Evolutionary conservation across 768 basidiomycete species (phyloP).

Genomic region (Austroboletus eburneus): DNA sequence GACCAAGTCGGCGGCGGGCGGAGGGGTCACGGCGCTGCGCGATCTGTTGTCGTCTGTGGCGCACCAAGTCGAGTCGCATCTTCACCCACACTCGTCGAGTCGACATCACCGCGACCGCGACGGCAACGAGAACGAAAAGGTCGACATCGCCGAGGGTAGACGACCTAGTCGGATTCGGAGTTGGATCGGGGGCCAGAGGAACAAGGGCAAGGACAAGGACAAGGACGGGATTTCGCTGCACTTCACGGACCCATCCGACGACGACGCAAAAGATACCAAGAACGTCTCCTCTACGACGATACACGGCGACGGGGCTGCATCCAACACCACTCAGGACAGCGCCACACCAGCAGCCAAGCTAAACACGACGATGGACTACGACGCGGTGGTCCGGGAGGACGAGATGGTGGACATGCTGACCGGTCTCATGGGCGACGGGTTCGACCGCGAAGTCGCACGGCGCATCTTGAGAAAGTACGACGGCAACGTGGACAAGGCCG

Average conservation of each 20-base stretch:
- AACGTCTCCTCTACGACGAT: not conserved
- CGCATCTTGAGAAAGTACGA: constrained; percentile 58
- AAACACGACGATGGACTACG: constrained; percentile 15
- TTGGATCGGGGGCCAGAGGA: constrained; percentile 10
- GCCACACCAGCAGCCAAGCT: not conserved
- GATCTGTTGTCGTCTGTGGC: constrained; percentile 21
- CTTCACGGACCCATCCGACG: constrained; percentile 13
- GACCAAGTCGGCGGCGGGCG: not conserved
- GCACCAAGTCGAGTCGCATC: constrained; percentile 23
- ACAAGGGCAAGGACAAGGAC: constrained; percentile 2
- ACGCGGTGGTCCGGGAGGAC: constrained; percentile 27
- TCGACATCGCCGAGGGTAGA: not conserved
- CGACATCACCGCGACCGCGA: too few species aligned
- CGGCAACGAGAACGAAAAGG: too few species aligned
- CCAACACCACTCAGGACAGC: too few species aligned
- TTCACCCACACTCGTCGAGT: constrained; percentile 2
- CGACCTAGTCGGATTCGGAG: constrained; percentile 16
- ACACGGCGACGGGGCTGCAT: too few species aligned
- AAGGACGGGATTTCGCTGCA: constrained; percentile 9
- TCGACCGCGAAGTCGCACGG: constrained; percentile 45
- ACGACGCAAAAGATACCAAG: constrained; percentile 6
- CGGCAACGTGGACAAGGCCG: constrained; percentile 55
- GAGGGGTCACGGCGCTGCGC: constrained; percentile 1
- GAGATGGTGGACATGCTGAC: constrained; percentile 32
- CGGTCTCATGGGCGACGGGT: constrained; percentile 36